Percentiles rank a stretch among this genome's conserved stretches.
Conservation (phyloP, 2,329 filamentous ascomycete genomes). For the Fonsecaea nubica region DNA sequence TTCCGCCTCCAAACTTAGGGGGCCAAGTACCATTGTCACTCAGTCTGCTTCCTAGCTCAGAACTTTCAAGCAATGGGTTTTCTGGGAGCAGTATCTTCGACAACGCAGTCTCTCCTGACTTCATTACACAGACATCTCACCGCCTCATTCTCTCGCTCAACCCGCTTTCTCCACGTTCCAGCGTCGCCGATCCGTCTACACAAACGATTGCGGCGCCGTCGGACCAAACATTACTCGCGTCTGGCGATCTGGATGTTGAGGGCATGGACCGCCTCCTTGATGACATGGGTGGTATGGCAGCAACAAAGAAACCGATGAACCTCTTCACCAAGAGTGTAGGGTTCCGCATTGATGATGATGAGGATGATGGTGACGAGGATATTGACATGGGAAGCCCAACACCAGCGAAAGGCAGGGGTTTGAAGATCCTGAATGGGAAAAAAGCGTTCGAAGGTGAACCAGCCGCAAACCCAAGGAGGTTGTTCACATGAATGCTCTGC, state of each 20-base stretch:
- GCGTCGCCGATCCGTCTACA: constrained; percentile 18
- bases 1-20: constrained; percentile 29
- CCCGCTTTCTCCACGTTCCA: constrained; percentile 20
- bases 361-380: constrained; percentile 20
- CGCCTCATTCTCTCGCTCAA: constrained; percentile 34
- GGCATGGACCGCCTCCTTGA: constrained; percentile 56
- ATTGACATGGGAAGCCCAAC: constrained; percentile 34
- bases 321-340: constrained; percentile 30
- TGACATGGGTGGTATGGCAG: constrained; percentile 45
- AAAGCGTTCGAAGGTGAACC: constrained; percentile 5
- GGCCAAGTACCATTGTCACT: constrained; percentile 26
- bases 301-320: constrained; percentile 24
- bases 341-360: constrained; percentile 28
- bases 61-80: background rate
- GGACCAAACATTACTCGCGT: constrained; percentile 51
- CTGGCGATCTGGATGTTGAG: constrained; percentile 54
- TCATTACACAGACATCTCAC: constrained; percentile 33
- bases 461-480: constrained; percentile 25
- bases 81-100: constrained; percentile 21
- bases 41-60: constrained; percentile 18
- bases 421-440: constrained; percentile 21
- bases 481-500: constrained; percentile 24
- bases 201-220: constrained; percentile 15
- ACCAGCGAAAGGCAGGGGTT: constrained; percentile 19
- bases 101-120: constrained; percentile 21